phyloP scores from a whole-genome alignment of 176 grass and related monocot genomes.

The Musa acuminata region DNA sequence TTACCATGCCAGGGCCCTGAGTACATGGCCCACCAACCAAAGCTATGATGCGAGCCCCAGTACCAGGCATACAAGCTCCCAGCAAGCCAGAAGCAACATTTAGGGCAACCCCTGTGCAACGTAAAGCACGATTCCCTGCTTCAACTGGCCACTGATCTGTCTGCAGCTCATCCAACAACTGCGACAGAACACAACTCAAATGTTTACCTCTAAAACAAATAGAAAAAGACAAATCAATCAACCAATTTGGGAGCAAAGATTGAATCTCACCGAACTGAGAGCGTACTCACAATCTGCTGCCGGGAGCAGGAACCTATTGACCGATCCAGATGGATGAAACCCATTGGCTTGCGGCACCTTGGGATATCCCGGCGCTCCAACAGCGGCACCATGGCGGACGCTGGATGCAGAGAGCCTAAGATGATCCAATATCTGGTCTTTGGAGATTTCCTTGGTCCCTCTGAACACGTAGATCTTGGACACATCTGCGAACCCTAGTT shows the following conservation, averaged over 20 bases:
- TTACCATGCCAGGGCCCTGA: constrained; percentile 97
- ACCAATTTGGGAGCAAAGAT: background rate
- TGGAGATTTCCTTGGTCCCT: constrained; percentile 92
- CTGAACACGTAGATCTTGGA: constrained; percentile 97
- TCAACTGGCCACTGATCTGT: constrained; percentile 88
- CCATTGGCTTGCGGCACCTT: constrained; percentile 62
- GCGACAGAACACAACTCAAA: constrained; percentile 13
- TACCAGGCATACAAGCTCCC: constrained; percentile 86
- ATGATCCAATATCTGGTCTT: constrained; percentile 97
- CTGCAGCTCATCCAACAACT: constrained; percentile 94
- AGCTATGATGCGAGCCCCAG: constrained; percentile 81
- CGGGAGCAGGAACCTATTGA: constrained; percentile 84
- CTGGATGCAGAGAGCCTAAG: constrained; percentile 43
- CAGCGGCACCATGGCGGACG: constrained; percentile 14
- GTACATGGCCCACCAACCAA: constrained; percentile 89
- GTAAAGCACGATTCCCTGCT: constrained; percentile 54
- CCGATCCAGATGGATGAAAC: constrained; percentile 35
- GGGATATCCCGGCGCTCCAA: constrained; percentile 34
- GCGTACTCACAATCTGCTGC: constrained; percentile 84
- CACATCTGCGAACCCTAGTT: constrained; percentile 88
- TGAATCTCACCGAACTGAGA: constrained; percentile 59
- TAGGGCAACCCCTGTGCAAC: constrained; percentile 90
- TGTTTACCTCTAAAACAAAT: background rate
- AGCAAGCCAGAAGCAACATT: constrained; percentile 82
- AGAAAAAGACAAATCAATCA: background rate